Conservation (phyloP, 1,284 basidiomycete species). For the Cutaneotrichosporon spelunceum region DNA sequence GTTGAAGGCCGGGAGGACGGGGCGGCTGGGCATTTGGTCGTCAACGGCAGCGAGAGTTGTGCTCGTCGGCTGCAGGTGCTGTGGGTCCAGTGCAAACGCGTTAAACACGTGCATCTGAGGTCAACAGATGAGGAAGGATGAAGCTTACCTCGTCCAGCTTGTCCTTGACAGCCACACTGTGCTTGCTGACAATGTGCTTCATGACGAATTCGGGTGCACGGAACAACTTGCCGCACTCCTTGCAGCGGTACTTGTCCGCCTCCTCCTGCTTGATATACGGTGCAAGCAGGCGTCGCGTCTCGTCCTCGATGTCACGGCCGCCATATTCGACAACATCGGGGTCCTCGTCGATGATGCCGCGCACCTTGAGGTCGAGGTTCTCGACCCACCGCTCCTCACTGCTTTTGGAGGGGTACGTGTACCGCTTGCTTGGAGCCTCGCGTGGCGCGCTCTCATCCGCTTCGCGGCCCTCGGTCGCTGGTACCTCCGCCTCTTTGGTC, state of each 20-base stretch:
- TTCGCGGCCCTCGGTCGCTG: constrained; percentile 17
- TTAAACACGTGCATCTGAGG: constrained; percentile 79
- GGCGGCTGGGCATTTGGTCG: constrained; percentile 35
- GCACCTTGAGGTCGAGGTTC: constrained; percentile 59
- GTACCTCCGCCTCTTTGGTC: constrained; percentile 63
- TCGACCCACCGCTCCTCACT: constrained; percentile 82
- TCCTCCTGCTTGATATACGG: constrained; percentile 87
- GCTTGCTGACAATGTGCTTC: constrained; percentile 88
- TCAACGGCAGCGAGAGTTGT: constrained; percentile 49
- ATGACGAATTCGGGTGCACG: constrained; percentile 91
- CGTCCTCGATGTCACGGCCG: constrained; percentile 82
- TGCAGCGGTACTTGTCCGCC: constrained; percentile 90
- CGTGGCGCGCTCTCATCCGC: constrained; percentile 51
- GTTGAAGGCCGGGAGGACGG: constrained; percentile 30
- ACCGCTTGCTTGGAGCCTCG: constrained; percentile 11
- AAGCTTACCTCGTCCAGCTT: constrained; percentile 48
- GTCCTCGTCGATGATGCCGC: constrained; percentile 54
- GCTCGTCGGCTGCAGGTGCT: constrained; percentile 69
- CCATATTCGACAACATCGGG: constrained; percentile 82
- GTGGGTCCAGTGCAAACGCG: constrained; percentile 87
- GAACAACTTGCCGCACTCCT: constrained; percentile 90
- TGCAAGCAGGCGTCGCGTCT: constrained; percentile 71
- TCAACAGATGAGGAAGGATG: constrained; percentile 11
- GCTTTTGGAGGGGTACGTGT: constrained; percentile 34
- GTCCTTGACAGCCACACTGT: constrained; percentile 65